Evolutionary conservation across 768 basidiomycete species (phyloP).

Genomic region (Leccinum uliginosum): DNA sequence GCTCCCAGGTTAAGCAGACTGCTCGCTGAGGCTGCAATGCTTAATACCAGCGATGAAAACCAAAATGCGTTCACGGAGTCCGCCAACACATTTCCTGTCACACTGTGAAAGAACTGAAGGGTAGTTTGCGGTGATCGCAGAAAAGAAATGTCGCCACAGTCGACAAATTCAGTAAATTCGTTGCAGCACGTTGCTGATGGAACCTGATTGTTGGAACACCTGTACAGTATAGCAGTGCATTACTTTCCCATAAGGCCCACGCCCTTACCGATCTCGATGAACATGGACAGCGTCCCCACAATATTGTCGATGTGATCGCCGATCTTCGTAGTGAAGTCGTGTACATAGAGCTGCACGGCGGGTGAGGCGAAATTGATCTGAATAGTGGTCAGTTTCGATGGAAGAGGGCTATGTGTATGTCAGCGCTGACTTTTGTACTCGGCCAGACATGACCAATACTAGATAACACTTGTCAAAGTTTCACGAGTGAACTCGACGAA

Average conservation of each 20-base stretch:
- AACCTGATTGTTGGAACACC: conserved; percentile 53
- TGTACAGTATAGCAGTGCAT: conserved; percentile 29
- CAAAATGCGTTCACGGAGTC: conserved; percentile 49
- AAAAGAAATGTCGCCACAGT: conserved; percentile 56
- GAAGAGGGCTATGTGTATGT: not conserved
- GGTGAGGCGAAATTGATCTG: conserved; percentile 50
- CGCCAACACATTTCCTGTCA: conserved; percentile 32
- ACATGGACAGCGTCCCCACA: conserved; percentile 43
- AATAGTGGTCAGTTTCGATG: conserved; percentile 4
- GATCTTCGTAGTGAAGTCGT: conserved; percentile 47
- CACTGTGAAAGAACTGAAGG: conserved; percentile 41
- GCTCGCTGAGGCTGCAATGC: conserved; percentile 51
- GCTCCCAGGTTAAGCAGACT: conserved; percentile 53
- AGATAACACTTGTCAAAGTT: conserved; percentile 12
- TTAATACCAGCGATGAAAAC: conserved; percentile 53
- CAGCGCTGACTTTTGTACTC: conserved; percentile 40
- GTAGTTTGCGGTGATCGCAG: conserved; percentile 49
- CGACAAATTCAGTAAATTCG: conserved; percentile 46
- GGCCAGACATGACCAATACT: conserved; percentile 53
- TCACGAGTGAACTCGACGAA: not conserved
- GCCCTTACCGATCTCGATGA: conserved; percentile 49
- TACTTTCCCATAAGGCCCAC: conserved; percentile 11
- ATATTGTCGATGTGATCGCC: conserved; percentile 52
- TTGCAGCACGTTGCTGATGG: conserved; percentile 47
- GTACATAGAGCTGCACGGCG: conserved; percentile 52